Conservation (phyloP, 495 filamentous ascomycete species). For the Glonium stellatum region DNA sequence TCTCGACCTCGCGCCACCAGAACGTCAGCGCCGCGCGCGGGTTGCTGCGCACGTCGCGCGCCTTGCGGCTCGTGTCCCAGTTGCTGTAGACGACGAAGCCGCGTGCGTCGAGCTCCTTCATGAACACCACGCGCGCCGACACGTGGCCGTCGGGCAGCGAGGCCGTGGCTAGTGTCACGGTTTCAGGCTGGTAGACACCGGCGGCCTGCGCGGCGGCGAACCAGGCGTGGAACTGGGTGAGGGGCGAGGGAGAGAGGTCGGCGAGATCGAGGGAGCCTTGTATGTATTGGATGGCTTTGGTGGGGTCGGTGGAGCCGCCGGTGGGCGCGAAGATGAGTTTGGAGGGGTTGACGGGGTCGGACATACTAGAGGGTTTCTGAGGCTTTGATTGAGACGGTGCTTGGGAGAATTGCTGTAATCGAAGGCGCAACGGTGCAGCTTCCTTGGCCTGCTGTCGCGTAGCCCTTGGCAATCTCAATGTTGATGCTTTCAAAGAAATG, state of each 20-base stretch:
- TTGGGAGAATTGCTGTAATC: too few relatives aligned
- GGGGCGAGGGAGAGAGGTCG: slow-evolving; percentile 52
- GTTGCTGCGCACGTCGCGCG: slow-evolving; percentile 58
- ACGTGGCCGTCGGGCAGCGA: slow-evolving; percentile 78
- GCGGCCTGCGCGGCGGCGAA: slow-evolving; percentile 61
- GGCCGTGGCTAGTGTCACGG: slow-evolving; percentile 73
- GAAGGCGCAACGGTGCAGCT: not conserved
- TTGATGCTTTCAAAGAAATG: too few relatives aligned
- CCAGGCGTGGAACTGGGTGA: slow-evolving; percentile 82
- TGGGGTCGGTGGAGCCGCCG: slow-evolving; percentile 33
- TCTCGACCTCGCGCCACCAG: slow-evolving; percentile 67
- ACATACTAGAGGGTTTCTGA: not conserved
- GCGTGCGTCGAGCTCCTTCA: slow-evolving; percentile 66
- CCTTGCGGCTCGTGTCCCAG: slow-evolving; percentile 71
- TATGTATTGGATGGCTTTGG: slow-evolving; percentile 58
- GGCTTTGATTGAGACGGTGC: not conserved
- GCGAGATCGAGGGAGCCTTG: slow-evolving; percentile 47
- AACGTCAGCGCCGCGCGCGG: slow-evolving; percentile 65
- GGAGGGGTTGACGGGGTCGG: not conserved
- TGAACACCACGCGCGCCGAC: slow-evolving; percentile 77
- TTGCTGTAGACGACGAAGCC: slow-evolving; percentile 94
- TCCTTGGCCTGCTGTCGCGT: not conserved
- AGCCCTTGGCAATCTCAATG: too few relatives aligned
- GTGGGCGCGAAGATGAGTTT: slow-evolving; percentile 37
- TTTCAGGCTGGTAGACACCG: slow-evolving; percentile 64